These are phyloP conservation scores for Clathrospora elynae DNA, from an alignment of 2,329 filamentous ascomycete genomes.

Conservation along the genomic window DNA sequence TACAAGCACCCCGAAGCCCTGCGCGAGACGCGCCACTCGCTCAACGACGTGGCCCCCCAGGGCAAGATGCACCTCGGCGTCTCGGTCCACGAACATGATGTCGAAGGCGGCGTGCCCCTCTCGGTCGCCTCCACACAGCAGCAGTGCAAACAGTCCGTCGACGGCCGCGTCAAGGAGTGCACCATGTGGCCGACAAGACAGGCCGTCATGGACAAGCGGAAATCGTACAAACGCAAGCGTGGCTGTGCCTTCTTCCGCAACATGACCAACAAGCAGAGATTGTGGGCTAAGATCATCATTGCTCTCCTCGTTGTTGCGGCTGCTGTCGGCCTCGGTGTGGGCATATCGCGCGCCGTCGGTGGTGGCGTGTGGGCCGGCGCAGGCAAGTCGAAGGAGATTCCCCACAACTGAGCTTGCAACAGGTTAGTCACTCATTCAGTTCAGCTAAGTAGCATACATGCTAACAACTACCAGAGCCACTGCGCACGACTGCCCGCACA, in stretches of 20 bases:
- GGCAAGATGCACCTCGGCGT: slow-evolving; percentile 43
- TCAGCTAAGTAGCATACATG: background rate
- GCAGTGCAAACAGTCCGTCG: slow-evolving; percentile 49
- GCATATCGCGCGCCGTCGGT: slow-evolving; percentile 56
- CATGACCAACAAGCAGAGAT: slow-evolving; percentile 52
- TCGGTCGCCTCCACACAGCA: slow-evolving; percentile 48
- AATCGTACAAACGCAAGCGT: slow-evolving; percentile 46
- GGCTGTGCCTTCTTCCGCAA: slow-evolving; percentile 50
- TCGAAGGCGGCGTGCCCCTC: slow-evolving; percentile 45
- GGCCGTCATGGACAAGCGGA: slow-evolving; percentile 53
- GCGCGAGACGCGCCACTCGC: slow-evolving; percentile 51
- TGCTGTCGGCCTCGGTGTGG: slow-evolving; percentile 55
- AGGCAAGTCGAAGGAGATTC: slow-evolving; percentile 46
- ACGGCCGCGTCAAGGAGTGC: slow-evolving; percentile 54
- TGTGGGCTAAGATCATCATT: slow-evolving; percentile 53
- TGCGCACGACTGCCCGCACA: slow-evolving; percentile 6
- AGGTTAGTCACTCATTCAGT: background rate
- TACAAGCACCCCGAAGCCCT: slow-evolving; percentile 56
- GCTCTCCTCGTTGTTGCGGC: slow-evolving; percentile 53
- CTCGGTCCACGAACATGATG: slow-evolving; percentile 47
- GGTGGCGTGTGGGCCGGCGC: slow-evolving; percentile 53
- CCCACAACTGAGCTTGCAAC: slow-evolving; percentile 25
- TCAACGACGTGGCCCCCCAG: slow-evolving; percentile 38
- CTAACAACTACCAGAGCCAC: slow-evolving; percentile 6
- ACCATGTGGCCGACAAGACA: slow-evolving; percentile 58